Conservation (phyloP, 2,329 filamentous ascomycete species). For the Cercospora beticola region DNA sequence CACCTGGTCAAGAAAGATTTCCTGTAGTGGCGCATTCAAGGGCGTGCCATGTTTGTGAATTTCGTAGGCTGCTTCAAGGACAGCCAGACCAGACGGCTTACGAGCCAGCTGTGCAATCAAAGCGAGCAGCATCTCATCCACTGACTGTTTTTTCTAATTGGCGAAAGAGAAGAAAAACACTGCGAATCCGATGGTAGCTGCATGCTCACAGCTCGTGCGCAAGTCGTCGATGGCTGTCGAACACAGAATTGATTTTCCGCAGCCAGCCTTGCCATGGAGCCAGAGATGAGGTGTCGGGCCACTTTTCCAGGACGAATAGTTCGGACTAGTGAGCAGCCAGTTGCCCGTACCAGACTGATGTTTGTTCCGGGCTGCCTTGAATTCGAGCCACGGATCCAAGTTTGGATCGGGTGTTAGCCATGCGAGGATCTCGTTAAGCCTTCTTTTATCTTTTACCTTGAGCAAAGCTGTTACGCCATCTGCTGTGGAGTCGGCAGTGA, state of each 20-base stretch:
- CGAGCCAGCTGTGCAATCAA: conserved; percentile 20
- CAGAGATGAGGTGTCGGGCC: conserved; percentile 17
- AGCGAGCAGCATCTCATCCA: conserved; percentile 20
- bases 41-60: no score
- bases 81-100: background rate
- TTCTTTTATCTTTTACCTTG: background rate
- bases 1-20: background rate
- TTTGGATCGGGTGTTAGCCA: conserved; percentile 24
- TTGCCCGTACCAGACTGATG: conserved; percentile 25
- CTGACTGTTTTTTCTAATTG: conserved; percentile 24
- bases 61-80: background rate
- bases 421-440: conserved; percentile 7
- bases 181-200: background rate
- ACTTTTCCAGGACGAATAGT: conserved; percentile 25
- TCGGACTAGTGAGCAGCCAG: conserved; percentile 24
- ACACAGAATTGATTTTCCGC: conserved; percentile 29
- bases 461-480: background rate
- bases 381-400: conserved; percentile 24
- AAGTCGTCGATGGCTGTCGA: conserved; percentile 24
- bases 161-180: conserved; percentile 27
- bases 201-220: background rate
- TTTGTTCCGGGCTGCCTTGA: conserved; percentile 21
- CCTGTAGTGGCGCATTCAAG: background rate
- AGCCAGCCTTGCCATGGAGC: conserved; percentile 28
- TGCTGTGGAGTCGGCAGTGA: background rate